Conservation (phyloP, 371 early-diverging fungal genomes). For the Mortierella polycephala region DNA sequence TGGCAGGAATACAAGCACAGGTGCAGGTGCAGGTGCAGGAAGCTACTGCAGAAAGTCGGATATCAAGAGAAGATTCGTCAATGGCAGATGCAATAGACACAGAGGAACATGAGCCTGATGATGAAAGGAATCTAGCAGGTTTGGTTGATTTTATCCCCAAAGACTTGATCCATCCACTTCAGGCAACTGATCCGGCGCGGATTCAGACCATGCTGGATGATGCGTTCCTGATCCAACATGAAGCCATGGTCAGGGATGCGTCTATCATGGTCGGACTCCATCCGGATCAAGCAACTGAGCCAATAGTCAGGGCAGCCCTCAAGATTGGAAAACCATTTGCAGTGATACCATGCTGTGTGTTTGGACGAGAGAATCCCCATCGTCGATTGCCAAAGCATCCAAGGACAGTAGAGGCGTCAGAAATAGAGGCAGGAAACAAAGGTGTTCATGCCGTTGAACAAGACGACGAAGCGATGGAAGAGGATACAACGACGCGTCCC, state of each 20-base stretch:
- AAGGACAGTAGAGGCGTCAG: neutral
- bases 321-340: constrained; percentile 63
- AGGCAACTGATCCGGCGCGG: constrained; percentile 52
- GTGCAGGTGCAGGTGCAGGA: neutral
- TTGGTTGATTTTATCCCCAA: constrained; percentile 42
- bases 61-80: neutral
- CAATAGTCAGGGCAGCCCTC: constrained; percentile 65
- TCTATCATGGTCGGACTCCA: constrained; percentile 65
- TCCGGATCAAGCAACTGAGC: constrained; percentile 71
- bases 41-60: no score
- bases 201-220: constrained; percentile 58
- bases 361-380: constrained; percentile 61
- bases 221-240: constrained; percentile 54
- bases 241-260: constrained; percentile 36
- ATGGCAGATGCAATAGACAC: constrained; percentile 6
- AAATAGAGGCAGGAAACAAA: neutral
- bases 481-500: constrained; percentile 19
- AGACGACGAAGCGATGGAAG: neutral
- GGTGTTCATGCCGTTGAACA: neutral
- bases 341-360: constrained; percentile 72
- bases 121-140: constrained; percentile 4
- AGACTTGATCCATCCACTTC: constrained; percentile 46
- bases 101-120: constrained; percentile 32
- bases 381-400: constrained; percentile 44
- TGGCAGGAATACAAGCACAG: neutral